Evolutionary conservation across 257 asterid species (phyloP), one percentile per base, ranked within the genome.

Genomic region (Voacanga thouarsii): DNA sequence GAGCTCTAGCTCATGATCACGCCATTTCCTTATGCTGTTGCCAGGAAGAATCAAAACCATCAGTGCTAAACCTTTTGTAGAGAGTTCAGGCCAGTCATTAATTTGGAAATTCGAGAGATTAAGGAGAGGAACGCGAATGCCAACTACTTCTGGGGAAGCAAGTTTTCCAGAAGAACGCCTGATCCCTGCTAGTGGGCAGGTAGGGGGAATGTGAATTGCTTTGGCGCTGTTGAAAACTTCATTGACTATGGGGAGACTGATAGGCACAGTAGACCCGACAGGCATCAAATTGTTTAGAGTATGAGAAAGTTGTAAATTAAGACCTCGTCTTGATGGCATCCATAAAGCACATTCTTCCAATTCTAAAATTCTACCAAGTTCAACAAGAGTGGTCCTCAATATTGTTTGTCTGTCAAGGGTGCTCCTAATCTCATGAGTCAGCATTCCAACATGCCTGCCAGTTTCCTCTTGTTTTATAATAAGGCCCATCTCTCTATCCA

Each of bases 381-480:
- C 96, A 66, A 92, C 88, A 70, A 92, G 92, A 74, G 97, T 92
- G 68, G 97, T 92, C 65, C 79, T 86, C 83, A 90, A 65, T 74
- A 92, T 89, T 1, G 97, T 92, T 86, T 89, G 96, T 33, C 96
- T 84, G 61, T 92, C 92, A 12, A 92, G 93, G 28, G 93, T 90
- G 87, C 93, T 90, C 81, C 97, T 83, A 68, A 92, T 92, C 83
- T 92, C 97, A 73, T 90, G 97, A 71, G 96, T 90, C 73, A 92
- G 87, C 96, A 90, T 92, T 18, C 94, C 89, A 67, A 92, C 97
- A 80, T 92, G 93, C 81, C 97, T 86, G 47, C 94, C 89, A 30
- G 96, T 86, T 83, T 92, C 91, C 75, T 92, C 97, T 83, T 92
- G 95, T 78, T 86, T 90, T 37, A 86, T 87, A 67, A 92, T 86